Conservation (phyloP, 768 basidiomycete species). For the Phlebiopsis flavidoalba region DNA sequence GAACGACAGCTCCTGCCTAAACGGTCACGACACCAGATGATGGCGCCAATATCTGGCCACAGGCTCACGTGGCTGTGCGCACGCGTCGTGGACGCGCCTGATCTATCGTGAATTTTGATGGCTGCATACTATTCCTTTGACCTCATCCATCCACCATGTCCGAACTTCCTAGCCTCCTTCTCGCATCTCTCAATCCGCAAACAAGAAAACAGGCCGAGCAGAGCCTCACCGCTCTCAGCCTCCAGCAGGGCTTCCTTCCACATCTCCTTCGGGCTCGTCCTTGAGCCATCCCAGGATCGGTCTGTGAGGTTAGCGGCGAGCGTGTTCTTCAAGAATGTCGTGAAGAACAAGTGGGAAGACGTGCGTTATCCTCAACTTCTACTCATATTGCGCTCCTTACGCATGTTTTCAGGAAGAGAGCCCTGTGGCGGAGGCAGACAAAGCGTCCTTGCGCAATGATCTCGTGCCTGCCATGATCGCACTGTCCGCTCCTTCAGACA, state of each 20-base stretch:
- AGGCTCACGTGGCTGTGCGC: not conserved
- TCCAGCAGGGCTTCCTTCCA: conserved; percentile 73
- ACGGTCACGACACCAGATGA: not conserved
- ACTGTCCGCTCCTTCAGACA: conserved; percentile 70
- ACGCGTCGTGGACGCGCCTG: conserved; percentile 6
- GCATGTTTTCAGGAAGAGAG: conserved; percentile 52
- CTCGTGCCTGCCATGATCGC: conserved; percentile 91
- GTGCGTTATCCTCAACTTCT: conserved; percentile 38
- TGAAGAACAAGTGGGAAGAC: conserved; percentile 87
- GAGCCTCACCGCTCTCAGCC: conserved; percentile 58
- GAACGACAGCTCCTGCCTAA: not conserved
- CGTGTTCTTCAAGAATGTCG: conserved; percentile 89
- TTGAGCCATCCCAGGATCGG: conserved; percentile 58
- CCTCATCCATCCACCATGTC: conserved; percentile 40
- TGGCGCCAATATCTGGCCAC: not conserved
- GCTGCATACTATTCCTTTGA: not conserved
- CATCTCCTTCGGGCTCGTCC: conserved; percentile 76
- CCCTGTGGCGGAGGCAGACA: conserved; percentile 68
- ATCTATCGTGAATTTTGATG: conserved; percentile 3
- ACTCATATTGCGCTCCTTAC: not conserved
- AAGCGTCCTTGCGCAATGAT: conserved; percentile 62
- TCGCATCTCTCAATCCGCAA: conserved; percentile 63
- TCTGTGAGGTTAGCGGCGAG: conserved; percentile 78
- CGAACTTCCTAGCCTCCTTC: conserved; percentile 63
- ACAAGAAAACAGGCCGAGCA: conserved; percentile 81